Percentiles rank a stretch among this genome's conserved stretches.
Conservation (phyloP, 331 rosid species). For the Quercus lobata region DNA sequence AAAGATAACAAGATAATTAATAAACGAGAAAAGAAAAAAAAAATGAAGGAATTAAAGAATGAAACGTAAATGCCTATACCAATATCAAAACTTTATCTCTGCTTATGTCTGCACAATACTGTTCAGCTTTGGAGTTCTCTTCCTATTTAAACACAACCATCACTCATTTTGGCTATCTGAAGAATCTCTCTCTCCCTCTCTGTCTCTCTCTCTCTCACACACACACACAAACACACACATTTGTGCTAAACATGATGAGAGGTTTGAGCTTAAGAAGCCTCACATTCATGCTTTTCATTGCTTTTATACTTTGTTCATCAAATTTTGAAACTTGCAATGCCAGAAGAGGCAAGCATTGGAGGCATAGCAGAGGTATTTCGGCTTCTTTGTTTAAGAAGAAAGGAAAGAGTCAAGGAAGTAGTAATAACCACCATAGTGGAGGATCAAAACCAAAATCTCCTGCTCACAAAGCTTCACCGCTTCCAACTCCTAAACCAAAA, state of each 20-base stretch:
- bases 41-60: conserved; percentile 19
- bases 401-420: conserved; percentile 33
- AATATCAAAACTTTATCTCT: conserved; percentile 38
- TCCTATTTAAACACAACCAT: conserved; percentile 58
- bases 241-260: conserved; percentile 59
- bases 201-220: conserved; percentile 11
- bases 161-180: conserved; percentile 38
- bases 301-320: conserved; percentile 60
- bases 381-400: conserved; percentile 52
- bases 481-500: conserved; percentile 22
- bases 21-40: conserved; percentile 15
- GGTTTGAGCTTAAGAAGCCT: conserved; percentile 52
- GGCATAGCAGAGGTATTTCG: conserved; percentile 41
- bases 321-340: conserved; percentile 86
- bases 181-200: conserved; percentile 19
- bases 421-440: conserved; percentile 30
- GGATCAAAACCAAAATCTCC: conserved; percentile 34
- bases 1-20: conserved; percentile 40
- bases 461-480: background rate
- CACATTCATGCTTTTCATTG: conserved; percentile 46
- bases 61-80: conserved; percentile 13
- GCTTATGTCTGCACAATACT: conserved; percentile 19
- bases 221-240: conserved; percentile 1
- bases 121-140: conserved; percentile 19
- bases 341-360: conserved; percentile 85